A percentile compares a stretch with the other conserved stretches of the same genome.
These are phyloP conservation scores for Psilocybe azurescens DNA, from an alignment of 768 basidiomycete species.

Conservation along the genomic window DNA sequence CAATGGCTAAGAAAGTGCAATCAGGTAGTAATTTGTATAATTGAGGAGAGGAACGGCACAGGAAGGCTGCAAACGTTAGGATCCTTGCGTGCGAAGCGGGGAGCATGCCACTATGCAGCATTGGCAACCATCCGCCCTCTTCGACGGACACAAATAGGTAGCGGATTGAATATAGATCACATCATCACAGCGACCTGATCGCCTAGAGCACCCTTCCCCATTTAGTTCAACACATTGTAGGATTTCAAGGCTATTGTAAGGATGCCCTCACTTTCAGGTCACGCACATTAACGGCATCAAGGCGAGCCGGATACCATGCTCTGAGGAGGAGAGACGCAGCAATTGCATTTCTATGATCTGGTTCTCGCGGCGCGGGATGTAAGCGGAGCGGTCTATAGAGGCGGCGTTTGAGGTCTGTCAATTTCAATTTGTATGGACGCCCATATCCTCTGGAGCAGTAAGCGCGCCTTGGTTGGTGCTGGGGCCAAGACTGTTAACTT, in stretches of 20 bases:
- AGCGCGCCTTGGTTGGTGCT: not conserved
- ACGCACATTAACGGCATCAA: conserved; percentile 14
- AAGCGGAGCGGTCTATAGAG: conserved; percentile 20
- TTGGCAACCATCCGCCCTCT: conserved; percentile 24
- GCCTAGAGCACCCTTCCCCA: conserved; percentile 20
- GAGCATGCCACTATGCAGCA: not conserved
- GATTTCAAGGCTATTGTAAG: conserved; percentile 4
- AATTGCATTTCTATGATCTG: conserved; percentile 7
- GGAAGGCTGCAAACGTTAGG: not conserved
- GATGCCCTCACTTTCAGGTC: not conserved
- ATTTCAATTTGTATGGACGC: not conserved
- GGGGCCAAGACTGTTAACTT: no score
- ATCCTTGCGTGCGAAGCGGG: conserved; percentile 16
- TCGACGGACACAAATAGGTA: conserved; percentile 22
- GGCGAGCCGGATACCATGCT: conserved; percentile 15
- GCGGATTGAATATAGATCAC: conserved; percentile 14
- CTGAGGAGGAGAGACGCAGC: conserved; percentile 10
- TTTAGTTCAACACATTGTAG: conserved; percentile 11
- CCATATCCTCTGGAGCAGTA: not conserved
- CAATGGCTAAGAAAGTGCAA: not conserved
- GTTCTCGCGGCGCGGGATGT: conserved; percentile 20
- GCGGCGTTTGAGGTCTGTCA: conserved; percentile 19
- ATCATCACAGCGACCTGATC: conserved; percentile 32
- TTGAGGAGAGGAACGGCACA: not conserved
- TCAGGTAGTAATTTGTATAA: not conserved